Percentiles rank a stretch among this genome's conserved stretches.
Conservation (phyloP, 805 yeast genomes). For the Kurtzmaniella fragi region DNA sequence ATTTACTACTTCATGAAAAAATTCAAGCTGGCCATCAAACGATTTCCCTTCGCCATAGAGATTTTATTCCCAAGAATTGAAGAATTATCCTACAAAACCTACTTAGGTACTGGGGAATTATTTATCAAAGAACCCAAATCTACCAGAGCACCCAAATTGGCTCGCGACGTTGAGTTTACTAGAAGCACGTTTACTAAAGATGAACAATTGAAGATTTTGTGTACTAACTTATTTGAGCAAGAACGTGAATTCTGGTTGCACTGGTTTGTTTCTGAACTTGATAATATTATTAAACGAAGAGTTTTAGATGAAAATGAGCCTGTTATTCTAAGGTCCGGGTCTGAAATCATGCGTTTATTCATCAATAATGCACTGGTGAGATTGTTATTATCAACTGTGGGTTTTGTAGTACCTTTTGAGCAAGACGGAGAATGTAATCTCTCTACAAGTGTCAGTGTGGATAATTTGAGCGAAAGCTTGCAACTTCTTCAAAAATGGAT, state of each 20-base stretch:
- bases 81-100: slow-evolving; percentile 41
- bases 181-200: slow-evolving; percentile 30
- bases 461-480: slow-evolving; percentile 26
- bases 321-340: slow-evolving; percentile 10
- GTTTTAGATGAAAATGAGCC: slow-evolving; percentile 7
- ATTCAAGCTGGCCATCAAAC: slow-evolving; percentile 42
- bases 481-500: slow-evolving; percentile 41
- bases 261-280: slow-evolving; percentile 39
- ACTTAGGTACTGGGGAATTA: slow-evolving; percentile 57
- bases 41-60: slow-evolving; percentile 58
- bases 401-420: slow-evolving; percentile 39
- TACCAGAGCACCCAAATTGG: slow-evolving; percentile 23
- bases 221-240: slow-evolving; percentile 43
- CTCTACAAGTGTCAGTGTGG: slow-evolving; percentile 23
- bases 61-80: slow-evolving; percentile 60
- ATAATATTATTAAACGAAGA: slow-evolving; percentile 21
- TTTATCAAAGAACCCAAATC: slow-evolving; percentile 17
- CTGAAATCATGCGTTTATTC: slow-evolving; percentile 22
- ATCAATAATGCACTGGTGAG: slow-evolving; percentile 47
- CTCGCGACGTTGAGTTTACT: slow-evolving; percentile 30
- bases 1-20: slow-evolving; percentile 60
- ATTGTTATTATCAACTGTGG: slow-evolving; percentile 41
- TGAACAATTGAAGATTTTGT: slow-evolving; percentile 46
- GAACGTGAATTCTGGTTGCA: slow-evolving; percentile 39
- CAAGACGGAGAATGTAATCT: slow-evolving; percentile 38